Evolutionary conservation across 306 rosid species (phyloP), one percentile per base, ranked within the genome.

Genomic region (Hylodesmum podocarpum): DNA sequence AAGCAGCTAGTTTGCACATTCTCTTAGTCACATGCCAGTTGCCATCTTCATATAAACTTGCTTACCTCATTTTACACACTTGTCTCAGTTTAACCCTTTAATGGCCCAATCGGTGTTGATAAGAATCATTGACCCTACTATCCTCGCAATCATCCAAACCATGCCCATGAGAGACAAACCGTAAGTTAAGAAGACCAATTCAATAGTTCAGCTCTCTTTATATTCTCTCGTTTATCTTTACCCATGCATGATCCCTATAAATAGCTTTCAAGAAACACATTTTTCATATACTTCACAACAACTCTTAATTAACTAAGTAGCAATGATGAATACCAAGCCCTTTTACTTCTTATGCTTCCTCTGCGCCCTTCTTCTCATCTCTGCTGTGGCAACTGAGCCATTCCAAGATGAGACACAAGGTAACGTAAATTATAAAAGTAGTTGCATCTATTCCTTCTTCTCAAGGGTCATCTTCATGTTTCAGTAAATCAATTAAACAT

Each of bases 291-390:
- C 66, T 28, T 50, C 57, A 76, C 61, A 21, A 50, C 74, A 76
- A 49, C 40, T 39, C 44, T 59, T n/a, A 19, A 47, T 24, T n/a
- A n/a, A n/a, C 28, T 44, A 1, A 28, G 14, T 18, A 36, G 4
- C 51, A 65, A 71, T 31, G 25, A 82, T 77, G 82, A 76, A 70
- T 77, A 62, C 22, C 24, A 82, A 77, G 24, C 9, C 65, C 4
- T 0, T 71, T 71, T 6, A 63, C 70, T 70, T 76, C 15, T 43
- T 76, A 8, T 50, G 75, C 49, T 76, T 81, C 55, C 51, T 81
- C 24, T 49, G 9, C 8, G 44, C 70, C 0, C 18, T 82, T 14
- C 25, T 77, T 14, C 6, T 82, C 46, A 64, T 82, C 22, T 55
- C 79, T 64, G 33, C 29, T 33, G 46, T 43, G 15, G 78, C 84